A percentile compares a stretch with the other conserved stretches of the same genome.
Conservation (phyloP, 78 protist genomes). For the Pigoraptor vietnamica region DNA sequence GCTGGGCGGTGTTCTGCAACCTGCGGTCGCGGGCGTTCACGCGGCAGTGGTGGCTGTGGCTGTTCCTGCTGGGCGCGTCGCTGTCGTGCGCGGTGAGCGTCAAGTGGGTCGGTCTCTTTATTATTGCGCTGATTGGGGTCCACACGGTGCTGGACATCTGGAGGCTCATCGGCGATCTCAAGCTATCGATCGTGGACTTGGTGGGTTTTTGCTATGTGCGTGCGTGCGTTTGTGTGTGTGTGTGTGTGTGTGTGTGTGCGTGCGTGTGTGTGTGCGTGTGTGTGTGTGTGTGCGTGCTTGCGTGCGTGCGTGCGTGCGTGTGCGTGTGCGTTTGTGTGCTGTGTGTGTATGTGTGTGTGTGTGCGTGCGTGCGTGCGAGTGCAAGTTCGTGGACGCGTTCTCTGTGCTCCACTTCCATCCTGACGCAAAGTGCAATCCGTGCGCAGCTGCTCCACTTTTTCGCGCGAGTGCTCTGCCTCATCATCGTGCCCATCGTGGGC, state of each 20-base stretch:
- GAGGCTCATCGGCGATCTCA: background rate
- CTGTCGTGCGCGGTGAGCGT: conserved; percentile 25
- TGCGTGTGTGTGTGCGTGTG: no score
- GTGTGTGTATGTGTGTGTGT: no score
- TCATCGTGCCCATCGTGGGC: background rate
- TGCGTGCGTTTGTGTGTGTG: no score
- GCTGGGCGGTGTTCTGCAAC: no score
- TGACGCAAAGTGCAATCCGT: background rate
- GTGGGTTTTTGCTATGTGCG: background rate
- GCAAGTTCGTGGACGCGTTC: background rate
- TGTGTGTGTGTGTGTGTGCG: background rate
- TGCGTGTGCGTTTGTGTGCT: no score
- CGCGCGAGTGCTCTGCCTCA: conserved; percentile 22
- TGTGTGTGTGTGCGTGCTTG: no score
- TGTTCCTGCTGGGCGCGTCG: conserved; percentile 16
- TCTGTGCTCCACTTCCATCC: background rate
- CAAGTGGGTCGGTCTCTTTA: conserved; percentile 47
- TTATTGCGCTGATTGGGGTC: conserved; percentile 29
- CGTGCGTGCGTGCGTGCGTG: no score
- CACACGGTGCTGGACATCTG: conserved; percentile 18
- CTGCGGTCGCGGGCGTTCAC: conserved; percentile 5
- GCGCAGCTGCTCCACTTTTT: conserved; percentile 7
- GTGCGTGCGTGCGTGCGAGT: background rate
- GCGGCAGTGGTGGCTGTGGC: conserved; percentile 28
- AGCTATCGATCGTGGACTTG: background rate